A percentile compares a stretch with the other conserved stretches of the same genome.
Conservation (phyloP, 495 filamentous ascomycete species). For the Evernia prunastri region DNA sequence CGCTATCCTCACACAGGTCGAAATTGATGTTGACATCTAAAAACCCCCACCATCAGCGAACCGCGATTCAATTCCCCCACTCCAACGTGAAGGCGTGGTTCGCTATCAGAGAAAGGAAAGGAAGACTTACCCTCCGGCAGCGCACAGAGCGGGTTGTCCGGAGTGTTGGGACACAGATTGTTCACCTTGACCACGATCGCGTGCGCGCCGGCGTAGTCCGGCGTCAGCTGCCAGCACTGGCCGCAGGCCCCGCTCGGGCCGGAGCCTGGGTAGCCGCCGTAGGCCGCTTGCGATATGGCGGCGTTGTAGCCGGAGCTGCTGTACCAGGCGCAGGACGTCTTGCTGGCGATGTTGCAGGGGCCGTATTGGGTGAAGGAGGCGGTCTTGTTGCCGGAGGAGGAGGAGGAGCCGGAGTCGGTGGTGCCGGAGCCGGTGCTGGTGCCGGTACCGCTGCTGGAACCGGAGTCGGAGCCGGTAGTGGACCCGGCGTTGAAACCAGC, state of each 20-base stretch:
- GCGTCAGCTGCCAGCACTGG: constrained; percentile 31
- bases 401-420: not conserved
- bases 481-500: not conserved
- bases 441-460: not conserved
- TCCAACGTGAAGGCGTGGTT: not conserved
- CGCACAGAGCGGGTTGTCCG: constrained; percentile 34
- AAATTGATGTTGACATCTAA: constrained; percentile 35
- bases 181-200: constrained; percentile 24
- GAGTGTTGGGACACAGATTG: constrained; percentile 31
- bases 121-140: constrained; percentile 7
- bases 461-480: too few species aligned
- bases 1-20: constrained; percentile 34
- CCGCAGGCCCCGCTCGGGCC: constrained; percentile 35
- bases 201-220: constrained; percentile 2
- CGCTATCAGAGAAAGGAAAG: not conserved
- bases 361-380: constrained; percentile 20
- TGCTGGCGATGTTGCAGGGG: constrained; percentile 17
- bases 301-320: constrained; percentile 26
- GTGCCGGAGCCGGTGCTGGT: not conserved
- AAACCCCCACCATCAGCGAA: constrained; percentile 21
- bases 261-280: constrained; percentile 32
- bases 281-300: constrained; percentile 33
- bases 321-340: constrained; percentile 23
- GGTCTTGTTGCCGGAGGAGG: not conserved
- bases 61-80: not conserved